These are phyloP conservation scores for Phytophthora colocasiae DNA, from an alignment of 352 stramenopile genomes.

Conservation along the genomic window DNA sequence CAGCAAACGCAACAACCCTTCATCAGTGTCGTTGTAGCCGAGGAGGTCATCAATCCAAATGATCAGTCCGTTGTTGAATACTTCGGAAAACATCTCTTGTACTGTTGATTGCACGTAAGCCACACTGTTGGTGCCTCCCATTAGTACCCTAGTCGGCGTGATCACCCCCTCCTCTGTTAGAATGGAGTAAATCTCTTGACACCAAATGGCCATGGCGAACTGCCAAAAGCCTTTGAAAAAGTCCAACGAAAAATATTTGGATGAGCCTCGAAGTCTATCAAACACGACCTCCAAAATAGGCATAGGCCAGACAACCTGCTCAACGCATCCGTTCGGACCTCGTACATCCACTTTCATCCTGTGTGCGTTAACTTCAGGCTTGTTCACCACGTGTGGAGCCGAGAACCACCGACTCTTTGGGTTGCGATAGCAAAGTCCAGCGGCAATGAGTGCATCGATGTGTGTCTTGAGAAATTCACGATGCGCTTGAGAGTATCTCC, in stretches of 20 bases:
- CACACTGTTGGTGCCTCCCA: neutral
- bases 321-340: slow-evolving; percentile 7
- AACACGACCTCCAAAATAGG: slow-evolving; percentile 15
- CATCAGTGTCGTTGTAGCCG: slow-evolving; percentile 3
- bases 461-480: too few species aligned
- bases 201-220: slow-evolving; percentile 6
- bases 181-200: slow-evolving; percentile 26
- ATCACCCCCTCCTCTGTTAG: slow-evolving; percentile 22
- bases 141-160: neutral
- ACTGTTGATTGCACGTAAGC: slow-evolving; percentile 20
- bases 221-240: slow-evolving; percentile 31
- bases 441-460: too few species aligned
- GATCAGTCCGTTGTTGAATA: slow-evolving; percentile 23
- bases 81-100: slow-evolving; percentile 21
- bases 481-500: too few species aligned
- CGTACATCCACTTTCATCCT: slow-evolving; percentile 22
- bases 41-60: slow-evolving; percentile 25
- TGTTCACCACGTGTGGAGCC: too few species aligned
- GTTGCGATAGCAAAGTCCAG: too few species aligned
- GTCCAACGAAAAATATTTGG: slow-evolving; percentile 15
- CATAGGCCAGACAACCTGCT: slow-evolving; percentile 21
- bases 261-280: slow-evolving; percentile 12
- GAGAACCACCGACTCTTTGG: too few species aligned
- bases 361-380: neutral
- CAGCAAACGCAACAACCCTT: slow-evolving; percentile 1